These are phyloP conservation scores for Cladophialophora immunda DNA, from an alignment of 2,329 filamentous ascomycete genomes.

Conservation along the genomic window DNA sequence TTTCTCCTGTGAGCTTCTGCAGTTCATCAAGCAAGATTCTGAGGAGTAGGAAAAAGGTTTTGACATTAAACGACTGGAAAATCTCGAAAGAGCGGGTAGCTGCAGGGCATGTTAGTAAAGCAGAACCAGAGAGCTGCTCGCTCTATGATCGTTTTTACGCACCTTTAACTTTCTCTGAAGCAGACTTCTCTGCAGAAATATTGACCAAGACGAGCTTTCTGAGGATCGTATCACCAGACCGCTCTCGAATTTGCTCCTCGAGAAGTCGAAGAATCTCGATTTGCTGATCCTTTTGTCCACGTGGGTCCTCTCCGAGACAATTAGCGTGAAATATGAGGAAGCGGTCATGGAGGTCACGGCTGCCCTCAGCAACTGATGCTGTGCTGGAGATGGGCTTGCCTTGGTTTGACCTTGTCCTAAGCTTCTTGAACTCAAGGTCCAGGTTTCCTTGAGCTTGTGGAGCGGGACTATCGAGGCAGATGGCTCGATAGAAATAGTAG, in stretches of 20 bases:
- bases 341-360: conserved; percentile 45
- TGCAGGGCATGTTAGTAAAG: conserved; percentile 67
- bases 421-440: conserved; percentile 78
- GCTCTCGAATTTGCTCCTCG: conserved; percentile 74
- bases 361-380: conserved; percentile 49
- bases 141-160: background rate
- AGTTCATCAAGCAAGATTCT: conserved; percentile 33
- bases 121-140: background rate
- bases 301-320: conserved; percentile 18
- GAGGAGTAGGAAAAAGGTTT: conserved; percentile 49
- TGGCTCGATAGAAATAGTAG: conserved; percentile 87
- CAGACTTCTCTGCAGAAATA: conserved; percentile 71
- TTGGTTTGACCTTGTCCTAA: conserved; percentile 65
- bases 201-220: conserved; percentile 86
- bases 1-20: conserved; percentile 40
- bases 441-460: conserved; percentile 79
- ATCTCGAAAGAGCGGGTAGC: conserved; percentile 75
- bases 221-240: conserved; percentile 70
- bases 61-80: conserved; percentile 72
- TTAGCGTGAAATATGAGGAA: conserved; percentile 36
- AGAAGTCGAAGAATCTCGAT: conserved; percentile 83
- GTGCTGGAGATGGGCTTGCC: conserved; percentile 53
- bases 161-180: conserved; percentile 28
- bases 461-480: conserved; percentile 77
- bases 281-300: conserved; percentile 78